Base-by-base conservation (phyloP, 1,284 basidiomycete species). In the Puccinia coronata region DNA sequence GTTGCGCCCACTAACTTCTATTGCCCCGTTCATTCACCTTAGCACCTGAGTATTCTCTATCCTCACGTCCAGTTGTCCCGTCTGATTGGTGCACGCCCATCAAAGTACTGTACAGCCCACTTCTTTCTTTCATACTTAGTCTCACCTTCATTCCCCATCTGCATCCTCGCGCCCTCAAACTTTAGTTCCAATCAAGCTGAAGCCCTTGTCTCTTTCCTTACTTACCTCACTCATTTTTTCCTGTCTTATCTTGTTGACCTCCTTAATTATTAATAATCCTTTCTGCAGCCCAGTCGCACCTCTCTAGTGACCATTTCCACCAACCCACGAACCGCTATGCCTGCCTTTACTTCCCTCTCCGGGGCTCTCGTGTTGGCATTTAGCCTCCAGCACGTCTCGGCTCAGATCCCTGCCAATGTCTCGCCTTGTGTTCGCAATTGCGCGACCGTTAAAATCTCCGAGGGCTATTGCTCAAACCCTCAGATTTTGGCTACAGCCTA, bases 381-480 rank as follows among this genome's bases (percentile, higher is more conserved):
- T 34, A 61, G 53, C 72, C 51, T 74, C 55, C 43, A 39, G 20
- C 49, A 65, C 39, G 57, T 51, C 61, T 61, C 59, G 23, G 74
- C 74, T 76, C 59, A 71, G 34, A n/a, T 80, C 14, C 77, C 77
- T 0, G 53, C 67, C 18, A 71, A 41, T n/a, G 53, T 47, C 57
- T 25, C 77, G 0, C 31, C 51, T 23, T 80, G 77, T 71, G 67
- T 80, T 20, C 65, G 53, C 53, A 80, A 53, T 71, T 80, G 77
- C 43, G 77, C 67, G 23, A 70, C 39, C n/a, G 51, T 80, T 25
- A 80, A 80, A 34, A 28, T 80, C 23, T 71, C 51, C 8, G 77
- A 80, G 53, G 77, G 77, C 20, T 80, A 80, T 34, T 80, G 77
- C 43, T n/a, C 65, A 23, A 71, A 80, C 41, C 28, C 65, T 25